phyloP scores from a whole-genome alignment of 2,329 filamentous ascomycete genomes.

The Dactylellina parvicollis region DNA sequence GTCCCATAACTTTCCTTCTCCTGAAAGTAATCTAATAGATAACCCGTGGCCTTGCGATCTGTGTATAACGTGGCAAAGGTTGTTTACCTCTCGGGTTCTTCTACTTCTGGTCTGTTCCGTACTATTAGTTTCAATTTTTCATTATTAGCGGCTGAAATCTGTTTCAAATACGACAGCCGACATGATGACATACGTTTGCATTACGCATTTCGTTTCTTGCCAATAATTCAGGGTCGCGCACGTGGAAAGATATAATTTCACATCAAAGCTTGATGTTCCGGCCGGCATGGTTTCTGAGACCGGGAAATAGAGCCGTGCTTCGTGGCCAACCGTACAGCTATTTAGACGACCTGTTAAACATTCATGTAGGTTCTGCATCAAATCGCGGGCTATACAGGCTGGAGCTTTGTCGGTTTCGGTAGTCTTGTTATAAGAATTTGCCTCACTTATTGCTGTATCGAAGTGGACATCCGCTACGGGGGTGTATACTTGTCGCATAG shows the following conservation, averaged over 20 bases:
- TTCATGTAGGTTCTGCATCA: conserved; percentile 6
- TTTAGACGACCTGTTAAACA: background rate
- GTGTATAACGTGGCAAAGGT: conserved; percentile 1
- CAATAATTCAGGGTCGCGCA: background rate
- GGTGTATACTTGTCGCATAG: conserved; percentile 9
- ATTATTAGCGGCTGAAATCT: too few relatives aligned
- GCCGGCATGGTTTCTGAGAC: background rate
- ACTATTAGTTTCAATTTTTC: background rate
- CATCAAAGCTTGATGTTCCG: background rate
- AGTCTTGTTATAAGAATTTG: too few relatives aligned
- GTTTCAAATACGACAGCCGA: background rate
- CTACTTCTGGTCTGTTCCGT: background rate
- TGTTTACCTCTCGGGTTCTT: background rate
- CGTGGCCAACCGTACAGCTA: background rate
- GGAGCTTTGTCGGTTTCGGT: background rate
- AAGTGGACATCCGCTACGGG: background rate
- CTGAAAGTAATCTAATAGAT: background rate
- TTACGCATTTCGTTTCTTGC: conserved; percentile 4
- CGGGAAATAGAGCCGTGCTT: conserved; percentile 15
- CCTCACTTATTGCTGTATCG: background rate
- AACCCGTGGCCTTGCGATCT: background rate
- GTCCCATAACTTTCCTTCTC: background rate
- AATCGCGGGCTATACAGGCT: background rate
- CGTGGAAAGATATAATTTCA: conserved; percentile 14
- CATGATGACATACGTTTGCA: conserved; percentile 3